Conservation (phyloP, 164 flowering plant genomes). For the Hamamelis virginiana region DNA sequence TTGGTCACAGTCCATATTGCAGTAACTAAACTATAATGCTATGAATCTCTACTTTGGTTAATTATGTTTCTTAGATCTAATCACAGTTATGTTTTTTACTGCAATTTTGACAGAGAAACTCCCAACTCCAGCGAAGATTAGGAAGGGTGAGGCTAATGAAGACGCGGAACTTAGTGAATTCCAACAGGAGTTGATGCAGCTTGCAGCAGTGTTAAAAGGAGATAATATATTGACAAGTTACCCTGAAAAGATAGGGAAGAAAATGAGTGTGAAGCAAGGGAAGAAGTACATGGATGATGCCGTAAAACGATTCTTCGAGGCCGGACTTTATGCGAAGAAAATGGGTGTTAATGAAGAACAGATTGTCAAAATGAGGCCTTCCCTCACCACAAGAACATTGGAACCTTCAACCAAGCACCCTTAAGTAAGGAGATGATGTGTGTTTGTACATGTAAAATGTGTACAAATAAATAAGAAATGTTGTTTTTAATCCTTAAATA, state of each 20-base stretch:
- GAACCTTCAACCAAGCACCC: slow-evolving; percentile 13
- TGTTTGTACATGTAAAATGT: background rate
- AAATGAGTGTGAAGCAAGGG: slow-evolving; percentile 69
- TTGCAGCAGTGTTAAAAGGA: slow-evolving; percentile 80
- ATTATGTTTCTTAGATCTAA: background rate
- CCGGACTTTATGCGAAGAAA: slow-evolving; percentile 52
- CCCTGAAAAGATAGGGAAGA: slow-evolving; percentile 43
- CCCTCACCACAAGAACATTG: slow-evolving; percentile 59
- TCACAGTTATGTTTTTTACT: background rate
- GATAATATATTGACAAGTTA: slow-evolving; percentile 50
- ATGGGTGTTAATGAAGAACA: slow-evolving; percentile 74
- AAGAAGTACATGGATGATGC: slow-evolving; percentile 69
- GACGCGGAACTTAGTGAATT: slow-evolving; percentile 66
- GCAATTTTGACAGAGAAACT: slow-evolving; percentile 43
- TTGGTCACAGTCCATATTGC: no score
- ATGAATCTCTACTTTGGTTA: no score
- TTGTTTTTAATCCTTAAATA: background rate
- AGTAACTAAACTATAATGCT: no score
- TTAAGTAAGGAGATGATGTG: background rate
- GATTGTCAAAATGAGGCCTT: slow-evolving; percentile 75
- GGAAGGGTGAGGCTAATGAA: slow-evolving; percentile 60
- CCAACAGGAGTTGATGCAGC: slow-evolving; percentile 76
- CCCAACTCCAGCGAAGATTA: slow-evolving; percentile 61
- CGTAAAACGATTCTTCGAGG: slow-evolving; percentile 61
- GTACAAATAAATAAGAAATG: background rate